Conservation (phyloP, 2,329 filamentous ascomycete genomes). For the Madurella mycetomatis region DNA sequence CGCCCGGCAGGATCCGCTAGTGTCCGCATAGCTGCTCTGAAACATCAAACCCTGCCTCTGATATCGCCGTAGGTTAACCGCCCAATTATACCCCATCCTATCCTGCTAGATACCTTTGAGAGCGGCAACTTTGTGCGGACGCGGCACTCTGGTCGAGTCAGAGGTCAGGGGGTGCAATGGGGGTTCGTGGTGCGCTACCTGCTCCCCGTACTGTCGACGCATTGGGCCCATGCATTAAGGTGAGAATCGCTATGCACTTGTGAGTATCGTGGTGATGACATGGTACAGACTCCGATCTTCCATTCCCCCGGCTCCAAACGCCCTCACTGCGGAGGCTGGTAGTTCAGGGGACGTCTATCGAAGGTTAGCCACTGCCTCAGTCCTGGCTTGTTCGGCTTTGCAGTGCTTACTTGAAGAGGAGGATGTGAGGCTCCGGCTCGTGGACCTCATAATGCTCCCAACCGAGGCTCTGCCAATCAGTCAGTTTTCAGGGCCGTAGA, state of each 20-base stretch:
- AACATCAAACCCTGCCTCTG: background rate
- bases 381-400: background rate
- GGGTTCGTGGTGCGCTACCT: background rate
- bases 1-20: background rate
- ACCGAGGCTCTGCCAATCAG: conserved; percentile 69
- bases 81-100: background rate
- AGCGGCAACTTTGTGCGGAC: background rate
- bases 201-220: conserved; percentile 6
- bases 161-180: background rate
- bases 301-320: conserved; percentile 1
- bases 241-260: conserved; percentile 28
- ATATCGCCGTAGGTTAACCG: background rate
- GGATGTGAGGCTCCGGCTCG: conserved; percentile 95
- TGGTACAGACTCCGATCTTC: conserved; percentile 23
- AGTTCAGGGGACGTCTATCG: conserved; percentile 74
- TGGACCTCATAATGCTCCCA: conserved; percentile 99
- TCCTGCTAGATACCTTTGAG: background rate
- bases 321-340: conserved; percentile 59
- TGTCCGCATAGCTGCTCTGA: background rate
- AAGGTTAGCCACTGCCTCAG: conserved; percentile 6
- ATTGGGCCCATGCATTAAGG: conserved; percentile 17
- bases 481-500: conserved; percentile 2
- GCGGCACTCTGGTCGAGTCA: background rate
- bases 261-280: conserved; percentile 25
- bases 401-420: conserved; percentile 86